Base-by-base conservation (phyloP, 1,139 yeast species). In the Debaryomyces sp. region DNA sequence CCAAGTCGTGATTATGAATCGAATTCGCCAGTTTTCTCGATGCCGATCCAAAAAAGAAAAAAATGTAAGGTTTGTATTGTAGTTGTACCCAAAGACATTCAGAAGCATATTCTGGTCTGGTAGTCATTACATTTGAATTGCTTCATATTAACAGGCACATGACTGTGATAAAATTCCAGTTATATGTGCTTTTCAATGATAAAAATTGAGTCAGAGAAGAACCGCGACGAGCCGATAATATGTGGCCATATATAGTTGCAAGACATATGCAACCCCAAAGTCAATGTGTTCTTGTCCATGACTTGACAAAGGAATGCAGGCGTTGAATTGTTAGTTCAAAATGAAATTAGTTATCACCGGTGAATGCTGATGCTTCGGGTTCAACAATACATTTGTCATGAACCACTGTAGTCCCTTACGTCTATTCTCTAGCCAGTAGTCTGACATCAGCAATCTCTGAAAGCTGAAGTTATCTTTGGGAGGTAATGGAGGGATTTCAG, bases 381-480 rank as follows among this genome's bases (percentile, higher is more conserved):
- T 85, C 57, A 89, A 69, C 34, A 89, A 63, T 4, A 87, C 81
- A 54, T 85, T 83, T 52, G 82, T 80, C 58, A 87, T 61, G 64
- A 89, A 89, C 78, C 85, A 89, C 59, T 88, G 95, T 18, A 89
- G 68, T 0, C 94, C 90, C 46, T 78, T 75, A 10, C 91, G 67
- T 40, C 96, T 67, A 27, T 71, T 71, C 51, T 80, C 87, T 33
- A 89, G 63, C 77, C 91, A 89, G 33, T 54, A 57, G 24, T 54
- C 63, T 6, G 73, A 63, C 54, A 76, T 70, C 44, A 83, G 70
- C 54, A 84, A 64, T 53, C 84, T 69, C 44, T 78, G 77, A 33
- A 81, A 53, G 38, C 77, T 68, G 45, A 83, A 62, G 32, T 54
- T 61, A 56, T 75, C 81, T 59, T 87, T 87, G 0, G 89, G 85